phyloP scores from a whole-genome alignment of 345 rosid genomes.

The Hibiscus trionum region DNA sequence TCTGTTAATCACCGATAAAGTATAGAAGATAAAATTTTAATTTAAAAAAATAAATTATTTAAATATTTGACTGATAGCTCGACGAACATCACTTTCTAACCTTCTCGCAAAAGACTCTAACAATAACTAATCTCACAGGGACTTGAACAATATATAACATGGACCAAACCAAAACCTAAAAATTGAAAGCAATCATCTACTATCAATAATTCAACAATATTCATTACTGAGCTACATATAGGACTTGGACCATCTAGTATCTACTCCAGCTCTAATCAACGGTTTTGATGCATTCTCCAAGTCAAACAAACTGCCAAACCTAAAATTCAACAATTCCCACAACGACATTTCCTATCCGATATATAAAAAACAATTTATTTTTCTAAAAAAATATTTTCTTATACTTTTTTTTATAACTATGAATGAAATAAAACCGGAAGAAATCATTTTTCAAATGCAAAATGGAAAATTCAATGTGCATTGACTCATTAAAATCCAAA shows the following conservation, averaged over 20 bases:
- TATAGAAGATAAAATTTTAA: too few relatives aligned
- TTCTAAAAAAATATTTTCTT: background rate
- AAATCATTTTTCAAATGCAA: background rate
- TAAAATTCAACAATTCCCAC: background rate
- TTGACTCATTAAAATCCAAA: too few relatives aligned
- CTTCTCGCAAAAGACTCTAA: too few relatives aligned
- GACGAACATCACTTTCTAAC: too few relatives aligned
- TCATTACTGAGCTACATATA: background rate
- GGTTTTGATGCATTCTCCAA: background rate
- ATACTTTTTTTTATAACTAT: background rate
- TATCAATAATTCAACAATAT: background rate
- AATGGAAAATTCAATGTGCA: background rate
- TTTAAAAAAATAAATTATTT: too few relatives aligned
- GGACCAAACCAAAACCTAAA: background rate
- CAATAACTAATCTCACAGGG: too few relatives aligned
- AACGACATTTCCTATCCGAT: background rate
- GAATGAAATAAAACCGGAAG: background rate
- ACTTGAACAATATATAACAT: background rate
- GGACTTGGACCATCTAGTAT: background rate
- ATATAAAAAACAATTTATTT: background rate
- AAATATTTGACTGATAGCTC: too few relatives aligned
- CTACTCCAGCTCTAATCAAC: background rate
- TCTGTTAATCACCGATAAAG: too few relatives aligned
- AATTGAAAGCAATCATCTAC: background rate
- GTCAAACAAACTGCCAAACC: background rate